Conservation (phyloP, 495 filamentous ascomycete species). For the Aspergillus egyptiacus region DNA sequence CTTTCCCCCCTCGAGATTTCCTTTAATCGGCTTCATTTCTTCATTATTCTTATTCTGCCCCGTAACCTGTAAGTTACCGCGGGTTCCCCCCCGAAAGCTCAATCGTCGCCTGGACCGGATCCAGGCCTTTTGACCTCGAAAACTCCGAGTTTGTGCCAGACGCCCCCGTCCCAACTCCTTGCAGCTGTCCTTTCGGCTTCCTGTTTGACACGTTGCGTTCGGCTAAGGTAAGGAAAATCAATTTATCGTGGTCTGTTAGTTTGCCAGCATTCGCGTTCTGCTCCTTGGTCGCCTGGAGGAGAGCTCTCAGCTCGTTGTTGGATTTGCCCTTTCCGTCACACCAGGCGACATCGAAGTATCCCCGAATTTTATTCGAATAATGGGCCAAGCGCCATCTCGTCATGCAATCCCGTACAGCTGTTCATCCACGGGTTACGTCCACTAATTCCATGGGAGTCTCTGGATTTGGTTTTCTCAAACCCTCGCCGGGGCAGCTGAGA, state of each 20-base stretch:
- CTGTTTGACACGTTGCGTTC: constrained; percentile 19
- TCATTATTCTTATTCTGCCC: constrained; percentile 1
- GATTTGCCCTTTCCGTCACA: background rate
- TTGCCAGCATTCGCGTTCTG: background rate
- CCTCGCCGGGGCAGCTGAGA: constrained; percentile 13
- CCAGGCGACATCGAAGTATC: background rate
- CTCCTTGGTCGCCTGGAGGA: constrained; percentile 1
- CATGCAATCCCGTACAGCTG: too few species aligned
- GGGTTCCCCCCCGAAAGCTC: too few species aligned
- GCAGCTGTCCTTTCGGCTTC: constrained; percentile 16
- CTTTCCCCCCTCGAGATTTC: background rate
- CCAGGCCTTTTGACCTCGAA: background rate
- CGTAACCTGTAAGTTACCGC: too few species aligned
- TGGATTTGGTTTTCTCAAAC: too few species aligned
- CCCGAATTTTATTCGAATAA: background rate
- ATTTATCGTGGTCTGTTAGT: constrained; percentile 8
- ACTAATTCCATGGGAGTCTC: too few species aligned
- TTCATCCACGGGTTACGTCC: too few species aligned
- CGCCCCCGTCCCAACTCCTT: constrained; percentile 18
- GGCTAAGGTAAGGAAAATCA: constrained; percentile 12
- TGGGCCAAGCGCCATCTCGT: constrained; percentile 1
- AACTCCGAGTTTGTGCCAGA: constrained; percentile 3
- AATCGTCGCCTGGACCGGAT: background rate
- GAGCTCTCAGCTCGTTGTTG: background rate
- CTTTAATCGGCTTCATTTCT: background rate